A percentile compares a stretch with the other conserved stretches of the same genome.
Evolutionary conservation across 1,284 basidiomycete species (phyloP).

Genomic region (Rhodotorula sp.): DNA sequence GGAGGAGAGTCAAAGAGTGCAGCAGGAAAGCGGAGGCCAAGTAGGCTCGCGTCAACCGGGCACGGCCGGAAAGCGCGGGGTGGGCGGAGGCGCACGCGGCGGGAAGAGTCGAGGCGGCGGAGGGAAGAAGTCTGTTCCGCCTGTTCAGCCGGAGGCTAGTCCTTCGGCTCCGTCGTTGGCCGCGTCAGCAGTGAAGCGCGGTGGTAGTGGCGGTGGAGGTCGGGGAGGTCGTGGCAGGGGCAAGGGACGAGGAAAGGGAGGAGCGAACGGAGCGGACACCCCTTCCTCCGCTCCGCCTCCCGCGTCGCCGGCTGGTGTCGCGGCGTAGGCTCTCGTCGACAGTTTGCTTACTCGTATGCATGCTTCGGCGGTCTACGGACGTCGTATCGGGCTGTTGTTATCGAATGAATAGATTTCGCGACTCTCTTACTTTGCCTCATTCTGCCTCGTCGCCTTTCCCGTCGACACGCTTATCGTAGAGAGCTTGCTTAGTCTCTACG

Average conservation of each 20-base stretch:
- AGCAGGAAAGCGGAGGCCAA: background rate
- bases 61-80: slow-evolving; percentile 1
- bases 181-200: background rate
- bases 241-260: background rate
- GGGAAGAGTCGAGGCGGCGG: background rate
- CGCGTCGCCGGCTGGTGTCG: background rate
- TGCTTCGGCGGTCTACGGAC: too few relatives aligned
- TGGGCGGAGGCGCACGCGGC: background rate
- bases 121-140: background rate
- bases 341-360: background rate
- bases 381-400: too few relatives aligned
- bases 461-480: too few relatives aligned
- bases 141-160: background rate
- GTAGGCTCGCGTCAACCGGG: background rate
- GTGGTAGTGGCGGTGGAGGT: background rate
- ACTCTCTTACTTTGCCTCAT: too few relatives aligned
- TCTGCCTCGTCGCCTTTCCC: too few relatives aligned
- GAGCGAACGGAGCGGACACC: background rate
- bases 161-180: background rate
- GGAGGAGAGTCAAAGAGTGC: slow-evolving; percentile 37
- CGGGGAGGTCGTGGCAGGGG: background rate
- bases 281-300: background rate
- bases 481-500: too few relatives aligned
- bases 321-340: background rate
- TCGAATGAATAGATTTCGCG: too few relatives aligned